Evolutionary conservation across 1,284 basidiomycete species (phyloP), one percentile per base, ranked within the genome.

Genomic region (Rhodofomes roseus): DNA sequence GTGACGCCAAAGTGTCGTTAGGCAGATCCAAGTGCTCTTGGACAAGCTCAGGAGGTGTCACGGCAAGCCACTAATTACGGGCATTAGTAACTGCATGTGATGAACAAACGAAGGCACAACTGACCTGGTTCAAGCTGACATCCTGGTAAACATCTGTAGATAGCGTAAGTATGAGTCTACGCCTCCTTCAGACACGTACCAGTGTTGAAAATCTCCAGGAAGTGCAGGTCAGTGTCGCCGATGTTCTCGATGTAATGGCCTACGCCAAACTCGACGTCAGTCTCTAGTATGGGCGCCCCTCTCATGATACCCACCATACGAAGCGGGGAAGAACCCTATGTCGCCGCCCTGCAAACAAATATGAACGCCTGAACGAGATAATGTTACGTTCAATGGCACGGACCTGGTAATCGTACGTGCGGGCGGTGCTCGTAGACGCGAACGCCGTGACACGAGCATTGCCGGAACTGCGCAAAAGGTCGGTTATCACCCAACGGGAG

Each of bases 161-260:
- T 4, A 59, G n/a, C 1, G 11, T 62, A 9, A 60, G 39, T 4
- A 18, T 41, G 8, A n/a, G 39, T 39, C 9, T 8, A 18, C 9
- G 31, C 23, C 51, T 54, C n/a, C n/a, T 48, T n/a, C 22, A 20
- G 40, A n/a, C 12, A 55, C 72, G 53, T 71, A 80, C 82, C 75
- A 0, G 84, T 77, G 58, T 82, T 83, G 73, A 87, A 87, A 54
- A 90, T 84, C 68, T 89, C 87, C 43, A 89, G 76, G 73, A 79
- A 88, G 61, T 75, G 76, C 36, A 89, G 68, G 0, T 86, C 85
- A 4, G 81, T 80, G 65, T 87, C 84, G 7, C 87, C 87, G 18
- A 77, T 84, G 66, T 89, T 89, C 73, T 90, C 86, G n/a, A 89
- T 79, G 64, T 86, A 89, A 67, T 89, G 87, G 3, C 84, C 84